Percentiles rank a stretch among this genome's conserved stretches.
Evolutionary conservation across 805 yeast genomes (phyloP).

Genomic region (Wickerhamiella domercqiae): DNA sequence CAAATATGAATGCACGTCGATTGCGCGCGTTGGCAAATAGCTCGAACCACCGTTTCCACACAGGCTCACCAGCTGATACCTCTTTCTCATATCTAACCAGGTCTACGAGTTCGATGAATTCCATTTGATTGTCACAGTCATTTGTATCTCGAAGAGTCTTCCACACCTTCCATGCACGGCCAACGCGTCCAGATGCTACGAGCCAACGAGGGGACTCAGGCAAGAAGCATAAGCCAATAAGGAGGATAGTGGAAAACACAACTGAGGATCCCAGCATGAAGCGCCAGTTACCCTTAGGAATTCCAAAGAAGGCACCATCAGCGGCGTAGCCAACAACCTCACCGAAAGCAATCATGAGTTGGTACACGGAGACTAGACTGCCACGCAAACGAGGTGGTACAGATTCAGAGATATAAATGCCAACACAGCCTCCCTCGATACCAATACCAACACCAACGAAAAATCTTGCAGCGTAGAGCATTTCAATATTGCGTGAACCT

Average conservation of each 20-base stretch:
- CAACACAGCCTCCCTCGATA: conserved; percentile 50
- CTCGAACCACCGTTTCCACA: conserved; percentile 33
- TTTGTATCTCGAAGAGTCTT: conserved; percentile 36
- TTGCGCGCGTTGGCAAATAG: conserved; percentile 40
- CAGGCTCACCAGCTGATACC: conserved; percentile 22
- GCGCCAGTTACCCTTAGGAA: conserved; percentile 43
- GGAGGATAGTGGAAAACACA: conserved; percentile 38
- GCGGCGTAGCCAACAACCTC: conserved; percentile 51
- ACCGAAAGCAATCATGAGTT: conserved; percentile 50
- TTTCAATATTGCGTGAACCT: conserved; percentile 30
- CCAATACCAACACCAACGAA: conserved; percentile 51
- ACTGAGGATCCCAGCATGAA: conserved; percentile 50
- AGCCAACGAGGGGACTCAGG: conserved; percentile 84
- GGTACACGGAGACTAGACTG: conserved; percentile 45
- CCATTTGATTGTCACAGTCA: conserved; percentile 31
- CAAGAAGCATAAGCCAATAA: conserved; percentile 38
- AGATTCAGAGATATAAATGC: conserved; percentile 46
- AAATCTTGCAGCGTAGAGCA: conserved; percentile 47
- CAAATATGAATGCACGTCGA: conserved; percentile 45
- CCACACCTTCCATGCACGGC: conserved; percentile 36
- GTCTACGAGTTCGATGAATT: conserved; percentile 42
- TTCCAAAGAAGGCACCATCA: conserved; percentile 45
- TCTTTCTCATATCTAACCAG: conserved; percentile 33
- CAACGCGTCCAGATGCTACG: conserved; percentile 46
- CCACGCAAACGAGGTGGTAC: conserved; percentile 47